Evolutionary conservation across 1,139 yeast genomes (phyloP), one percentile per base, ranked within the genome.

Genomic region (Geotrichum siamense): DNA sequence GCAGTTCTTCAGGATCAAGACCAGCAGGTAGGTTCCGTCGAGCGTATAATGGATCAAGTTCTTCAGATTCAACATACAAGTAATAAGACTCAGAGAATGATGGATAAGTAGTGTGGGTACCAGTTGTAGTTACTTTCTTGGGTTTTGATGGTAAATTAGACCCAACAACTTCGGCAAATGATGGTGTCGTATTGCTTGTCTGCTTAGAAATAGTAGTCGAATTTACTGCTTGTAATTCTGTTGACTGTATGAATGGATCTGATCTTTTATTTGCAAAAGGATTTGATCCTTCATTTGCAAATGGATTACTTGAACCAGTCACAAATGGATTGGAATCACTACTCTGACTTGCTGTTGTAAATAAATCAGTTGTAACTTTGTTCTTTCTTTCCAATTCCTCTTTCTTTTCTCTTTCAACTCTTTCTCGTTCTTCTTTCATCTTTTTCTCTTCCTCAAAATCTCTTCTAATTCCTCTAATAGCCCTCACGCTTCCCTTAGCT

Each of bases 401-500:
- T n/a, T 38, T 9, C 16, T 29, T 35, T 15, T 36, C 28, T 12
- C n/a, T 32, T 25, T 28, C 26, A 19, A 30, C 47, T 12, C 5
- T 27, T n/a, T 41, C 41, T 21, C 33, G 32, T 13, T 25, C 43
- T 9, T 32, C 37, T 23, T 22, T 30, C 12, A 46, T 48, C 6
- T 68, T 64, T 43, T 70, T 38, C 38, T 65, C 64, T 0, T 61
- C 61, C 35, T 62, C 60, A 8, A 73, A 49, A 47, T 67, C 70
- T 21, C 68, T 54, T 50, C 68, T 64, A 38, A 70, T 52, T 50
- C 71, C 76, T 60, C 66, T 59, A 6, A 46, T 36, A 5, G 34
- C 44, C 26, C 35, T 39, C 27, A 43, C 43, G 20, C 46, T 42
- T 2, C 94, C 95, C 17, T 74, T 70, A 53, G 76, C 74, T 50